These are phyloP conservation scores for Suillus ampliporus DNA, from an alignment of 768 basidiomycete species.

Conservation along the genomic window DNA sequence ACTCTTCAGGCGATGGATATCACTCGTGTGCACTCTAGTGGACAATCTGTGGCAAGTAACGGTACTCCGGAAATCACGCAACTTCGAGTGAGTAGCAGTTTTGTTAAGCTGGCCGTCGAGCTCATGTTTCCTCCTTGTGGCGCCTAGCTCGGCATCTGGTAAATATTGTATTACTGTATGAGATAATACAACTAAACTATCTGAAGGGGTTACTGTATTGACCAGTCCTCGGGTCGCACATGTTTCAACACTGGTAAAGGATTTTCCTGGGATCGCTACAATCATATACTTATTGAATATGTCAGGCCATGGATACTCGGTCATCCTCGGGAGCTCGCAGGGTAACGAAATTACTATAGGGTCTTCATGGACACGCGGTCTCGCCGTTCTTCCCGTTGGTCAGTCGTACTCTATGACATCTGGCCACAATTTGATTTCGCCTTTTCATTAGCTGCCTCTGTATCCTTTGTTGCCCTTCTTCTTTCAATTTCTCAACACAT, in stretches of 20 bases:
- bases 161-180: slow-evolving; percentile 16
- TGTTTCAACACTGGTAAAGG: slow-evolving; percentile 55
- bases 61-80: slow-evolving; percentile 43
- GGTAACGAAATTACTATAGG: slow-evolving; percentile 47
- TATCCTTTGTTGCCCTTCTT: slow-evolving; percentile 67
- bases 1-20: slow-evolving; percentile 71
- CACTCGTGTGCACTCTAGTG: slow-evolving; percentile 57
- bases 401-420: slow-evolving; percentile 28
- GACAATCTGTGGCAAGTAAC: slow-evolving; percentile 28
- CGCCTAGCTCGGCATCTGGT: slow-evolving; percentile 76
- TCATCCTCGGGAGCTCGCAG: slow-evolving; percentile 45
- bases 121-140: slow-evolving; percentile 14
- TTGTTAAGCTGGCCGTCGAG: slow-evolving; percentile 4
- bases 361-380: slow-evolving; percentile 72
- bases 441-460: slow-evolving; percentile 46
- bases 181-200: slow-evolving; percentile 15
- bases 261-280: not conserved
- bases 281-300: slow-evolving; percentile 6
- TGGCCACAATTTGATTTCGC: not conserved
- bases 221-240: slow-evolving; percentile 39
- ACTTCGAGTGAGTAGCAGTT: slow-evolving; percentile 54
- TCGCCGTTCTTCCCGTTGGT: slow-evolving; percentile 81
- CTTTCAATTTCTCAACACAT: slow-evolving; percentile 66
- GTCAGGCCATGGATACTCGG: slow-evolving; percentile 61
- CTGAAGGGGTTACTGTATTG: slow-evolving; percentile 67